These are phyloP conservation scores for Suhomyces terraborum DNA, from an alignment of 1,139 yeast genomes.

Conservation along the genomic window DNA sequence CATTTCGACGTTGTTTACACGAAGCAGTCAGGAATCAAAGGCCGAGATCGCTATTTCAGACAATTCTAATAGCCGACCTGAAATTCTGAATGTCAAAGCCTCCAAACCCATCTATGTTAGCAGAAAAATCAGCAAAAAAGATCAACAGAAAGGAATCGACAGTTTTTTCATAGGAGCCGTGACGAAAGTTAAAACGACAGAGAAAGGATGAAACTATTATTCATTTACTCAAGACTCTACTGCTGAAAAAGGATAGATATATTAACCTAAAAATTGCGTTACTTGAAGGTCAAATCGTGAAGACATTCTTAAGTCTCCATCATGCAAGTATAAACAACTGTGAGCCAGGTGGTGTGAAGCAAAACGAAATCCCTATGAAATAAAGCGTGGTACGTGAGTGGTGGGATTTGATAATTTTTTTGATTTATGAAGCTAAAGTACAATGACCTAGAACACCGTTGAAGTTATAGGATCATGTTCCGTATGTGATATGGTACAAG, in stretches of 20 bases:
- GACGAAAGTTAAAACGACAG: not conserved
- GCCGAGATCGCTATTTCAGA: not conserved
- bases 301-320: slow-evolving; percentile 7
- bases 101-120: slow-evolving; percentile 13
- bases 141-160: slow-evolving; percentile 4
- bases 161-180: slow-evolving; percentile 2
- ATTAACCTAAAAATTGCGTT: slow-evolving; percentile 12
- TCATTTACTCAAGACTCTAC: not conserved
- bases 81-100: not conserved
- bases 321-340: slow-evolving; percentile 10
- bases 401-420: slow-evolving; percentile 2
- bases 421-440: slow-evolving; percentile 9
- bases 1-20: slow-evolving; percentile 51
- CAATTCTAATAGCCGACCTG: not conserved
- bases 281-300: slow-evolving; percentile 6
- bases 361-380: slow-evolving; percentile 10
- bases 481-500: slow-evolving; percentile 11
- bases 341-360: slow-evolving; percentile 1
- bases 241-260: not conserved
- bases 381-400: slow-evolving; percentile 7
- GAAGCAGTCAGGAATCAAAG: not conserved
- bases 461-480: slow-evolving; percentile 1
- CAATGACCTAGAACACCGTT: slow-evolving; percentile 7
- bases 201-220: too few species aligned
- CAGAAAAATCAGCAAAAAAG: slow-evolving; percentile 13